Evolutionary conservation across 2,329 filamentous ascomycete genomes (phyloP).

Genomic region (Monosporascus sp.): DNA sequence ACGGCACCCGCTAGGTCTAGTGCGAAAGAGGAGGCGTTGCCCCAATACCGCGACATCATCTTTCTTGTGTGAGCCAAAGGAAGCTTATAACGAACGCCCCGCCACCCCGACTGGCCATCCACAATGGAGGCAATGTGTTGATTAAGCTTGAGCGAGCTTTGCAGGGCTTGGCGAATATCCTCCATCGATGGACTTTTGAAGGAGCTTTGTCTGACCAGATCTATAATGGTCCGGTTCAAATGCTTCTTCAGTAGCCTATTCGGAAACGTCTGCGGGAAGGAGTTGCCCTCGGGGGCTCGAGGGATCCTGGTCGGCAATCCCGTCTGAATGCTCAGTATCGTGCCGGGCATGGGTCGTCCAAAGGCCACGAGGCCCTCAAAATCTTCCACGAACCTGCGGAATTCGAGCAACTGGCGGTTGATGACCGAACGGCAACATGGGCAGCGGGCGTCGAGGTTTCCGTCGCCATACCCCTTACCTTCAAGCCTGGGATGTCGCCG

Average conservation of each 20-base stretch:
- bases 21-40: slow-evolving; percentile 59
- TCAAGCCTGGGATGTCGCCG: slow-evolving; percentile 26
- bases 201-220: slow-evolving; percentile 25
- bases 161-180: slow-evolving; percentile 45
- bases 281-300: slow-evolving; percentile 8
- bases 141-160: slow-evolving; percentile 31
- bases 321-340: slow-evolving; percentile 48
- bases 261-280: slow-evolving; percentile 43
- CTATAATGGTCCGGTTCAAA: slow-evolving; percentile 37
- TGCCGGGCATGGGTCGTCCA: slow-evolving; percentile 60
- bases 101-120: slow-evolving; percentile 30
- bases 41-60: slow-evolving; percentile 69
- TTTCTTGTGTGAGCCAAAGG: slow-evolving; percentile 45
- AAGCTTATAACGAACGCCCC: slow-evolving; percentile 17
- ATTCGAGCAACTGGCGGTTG: slow-evolving; percentile 54
- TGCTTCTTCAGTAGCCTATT: slow-evolving; percentile 50
- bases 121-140: slow-evolving; percentile 31
- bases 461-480: slow-evolving; percentile 58
- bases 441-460: slow-evolving; percentile 47
- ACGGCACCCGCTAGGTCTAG: slow-evolving; percentile 62
- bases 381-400: slow-evolving; percentile 57
- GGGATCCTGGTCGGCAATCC: slow-evolving; percentile 42
- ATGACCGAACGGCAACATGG: slow-evolving; percentile 43
- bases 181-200: slow-evolving; percentile 39
- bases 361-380: slow-evolving; percentile 40